Conservation (phyloP, 2,329 filamentous ascomycete genomes). For the Taxawa tesnikishii region DNA sequence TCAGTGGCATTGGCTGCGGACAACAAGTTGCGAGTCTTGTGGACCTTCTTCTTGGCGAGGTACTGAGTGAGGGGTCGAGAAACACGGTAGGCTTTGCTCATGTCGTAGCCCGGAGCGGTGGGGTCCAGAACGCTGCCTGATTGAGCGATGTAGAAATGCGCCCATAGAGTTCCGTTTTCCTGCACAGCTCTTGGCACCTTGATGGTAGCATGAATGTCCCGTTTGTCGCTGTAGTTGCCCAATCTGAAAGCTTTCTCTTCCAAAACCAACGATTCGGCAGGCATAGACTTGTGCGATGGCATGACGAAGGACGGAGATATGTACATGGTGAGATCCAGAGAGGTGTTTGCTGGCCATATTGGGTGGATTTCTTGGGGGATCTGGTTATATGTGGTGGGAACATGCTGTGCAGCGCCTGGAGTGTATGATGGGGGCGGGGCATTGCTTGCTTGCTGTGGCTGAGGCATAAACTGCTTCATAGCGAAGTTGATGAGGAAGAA, state of each 20-base stretch:
- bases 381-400: slow-evolving; percentile 35
- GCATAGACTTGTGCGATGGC: slow-evolving; percentile 51
- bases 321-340: slow-evolving; percentile 74
- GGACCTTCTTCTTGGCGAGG: slow-evolving; percentile 77
- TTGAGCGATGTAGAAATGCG: slow-evolving; percentile 81
- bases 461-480: slow-evolving; percentile 40
- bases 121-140: slow-evolving; percentile 68
- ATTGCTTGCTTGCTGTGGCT: slow-evolving; percentile 10
- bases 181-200: slow-evolving; percentile 68
- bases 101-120: slow-evolving; percentile 56
- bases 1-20: slow-evolving; percentile 33
- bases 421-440: slow-evolving; percentile 20
- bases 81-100: slow-evolving; percentile 69
- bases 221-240: slow-evolving; percentile 66
- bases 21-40: slow-evolving; percentile 79
- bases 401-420: slow-evolving; percentile 2
- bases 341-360: slow-evolving; percentile 72
- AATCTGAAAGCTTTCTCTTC: slow-evolving; percentile 70
- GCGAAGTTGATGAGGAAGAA: slow-evolving; percentile 48
- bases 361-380: slow-evolving; percentile 65
- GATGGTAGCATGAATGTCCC: slow-evolving; percentile 66
- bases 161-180: slow-evolving; percentile 87
- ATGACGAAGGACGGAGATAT: slow-evolving; percentile 64
- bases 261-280: slow-evolving; percentile 59
- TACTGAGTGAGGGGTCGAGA: slow-evolving; percentile 78